Base-by-base conservation (phyloP, 2,329 filamentous ascomycete species). In the Graphilbum fragrans region DNA sequence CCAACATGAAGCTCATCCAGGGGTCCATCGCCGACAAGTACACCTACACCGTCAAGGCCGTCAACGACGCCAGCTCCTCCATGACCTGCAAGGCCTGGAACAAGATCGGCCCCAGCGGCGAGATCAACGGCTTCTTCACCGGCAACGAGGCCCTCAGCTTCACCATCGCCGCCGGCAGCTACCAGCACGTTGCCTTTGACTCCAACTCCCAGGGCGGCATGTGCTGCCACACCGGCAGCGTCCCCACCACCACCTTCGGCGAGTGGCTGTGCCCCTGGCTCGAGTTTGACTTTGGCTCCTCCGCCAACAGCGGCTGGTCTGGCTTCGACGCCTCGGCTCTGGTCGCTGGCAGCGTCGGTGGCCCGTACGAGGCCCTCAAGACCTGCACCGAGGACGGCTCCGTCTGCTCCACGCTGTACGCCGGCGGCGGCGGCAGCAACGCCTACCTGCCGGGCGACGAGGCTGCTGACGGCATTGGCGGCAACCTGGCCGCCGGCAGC, bases 281-380 rank as follows among this genome's bases (percentile, higher is more conserved):
- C 53, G 70, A 74, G 60, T 66, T 63, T 41, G 70, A 73, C 57
- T 63, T 65, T 37, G 64, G 48, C 45, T 66, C 62, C 58, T 29
- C 46, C 1, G 55, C 55, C 56, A 74, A 74, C 63, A 41, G 49
- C n/a, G 57, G 53, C 42, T 70, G 64, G 64, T 70, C 65, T 3
- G 70, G 70, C 33, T 66, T 63, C 44, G 70, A 74, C 43, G 67
- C 64, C 47, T 72, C 67, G 5, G 62, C 61, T 44, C 61, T 74
- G 10, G 65, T 70, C 34, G 57, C 67, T 23, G 58, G 62, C 49
- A 45, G 51, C 22, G 46, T 50, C 40, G 45, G 47, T 42, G 48
- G 70, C 48, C 60, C 57, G 46, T 60, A 58, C 43, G 53, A 53
- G 47, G 55, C 57, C 41, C 53, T 60, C 47, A 50, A 52, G 34